Evolutionary conservation across 768 basidiomycete species (phyloP).

Genomic region (Botryobasidium botryosum): DNA sequence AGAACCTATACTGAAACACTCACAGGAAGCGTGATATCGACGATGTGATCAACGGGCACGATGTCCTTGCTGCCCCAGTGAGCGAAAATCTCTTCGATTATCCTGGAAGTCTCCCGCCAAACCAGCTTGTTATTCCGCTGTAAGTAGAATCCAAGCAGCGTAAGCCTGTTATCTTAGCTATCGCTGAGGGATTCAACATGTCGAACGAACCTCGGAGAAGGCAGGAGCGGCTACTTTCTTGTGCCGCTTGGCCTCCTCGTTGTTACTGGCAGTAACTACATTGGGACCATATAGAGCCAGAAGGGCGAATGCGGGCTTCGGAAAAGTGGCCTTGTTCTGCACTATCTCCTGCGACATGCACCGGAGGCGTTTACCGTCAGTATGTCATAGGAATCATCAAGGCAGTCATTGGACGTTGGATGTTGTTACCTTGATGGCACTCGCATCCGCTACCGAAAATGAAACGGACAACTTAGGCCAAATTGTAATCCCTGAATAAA

Average conservation of each 20-base stretch:
- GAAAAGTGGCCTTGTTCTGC: neutral
- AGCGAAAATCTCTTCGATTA: conserved; percentile 4
- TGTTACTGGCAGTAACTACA: neutral
- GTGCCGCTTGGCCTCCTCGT: conserved; percentile 1
- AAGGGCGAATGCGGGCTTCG: conserved; percentile 1
- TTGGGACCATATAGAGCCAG: conserved; percentile 4
- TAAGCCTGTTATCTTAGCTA: no score
- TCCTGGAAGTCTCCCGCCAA: neutral
- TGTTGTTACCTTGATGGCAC: conserved; percentile 1
- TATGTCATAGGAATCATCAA: no score
- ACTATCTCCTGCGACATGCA: conserved; percentile 1
- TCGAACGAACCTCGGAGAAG: conserved; percentile 4
- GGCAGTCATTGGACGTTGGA: neutral
- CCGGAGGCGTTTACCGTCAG: no score
- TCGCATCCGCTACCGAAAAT: conserved; percentile 1
- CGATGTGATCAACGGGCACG: neutral
- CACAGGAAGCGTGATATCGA: neutral
- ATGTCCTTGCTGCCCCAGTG: neutral
- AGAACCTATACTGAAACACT: neutral
- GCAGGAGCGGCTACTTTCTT: neutral
- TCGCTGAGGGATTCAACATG: no score
- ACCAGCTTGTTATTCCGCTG: conserved; percentile 2
- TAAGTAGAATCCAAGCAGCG: no score
- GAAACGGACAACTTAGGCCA: no score
- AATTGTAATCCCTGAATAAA: neutral